Evolutionary conservation across 2,329 filamentous ascomycete genomes (phyloP).

Genomic region (Aspergillus caelatus): DNA sequence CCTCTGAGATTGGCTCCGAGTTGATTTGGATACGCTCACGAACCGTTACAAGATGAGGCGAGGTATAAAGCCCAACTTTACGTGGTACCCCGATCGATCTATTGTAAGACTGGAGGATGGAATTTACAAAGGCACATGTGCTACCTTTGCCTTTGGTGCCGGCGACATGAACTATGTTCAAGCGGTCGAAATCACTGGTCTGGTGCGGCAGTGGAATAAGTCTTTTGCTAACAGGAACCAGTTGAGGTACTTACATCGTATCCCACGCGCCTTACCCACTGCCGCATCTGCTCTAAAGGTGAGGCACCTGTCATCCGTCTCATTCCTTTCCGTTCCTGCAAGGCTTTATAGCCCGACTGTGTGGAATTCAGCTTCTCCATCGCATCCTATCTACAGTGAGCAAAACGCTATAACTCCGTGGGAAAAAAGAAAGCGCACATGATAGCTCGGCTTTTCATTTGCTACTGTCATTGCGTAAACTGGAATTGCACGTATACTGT

Average conservation of each 20-base stretch:
- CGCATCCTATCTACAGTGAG: neutral
- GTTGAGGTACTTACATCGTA: neutral
- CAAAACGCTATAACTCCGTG: neutral
- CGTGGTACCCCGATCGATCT: constrained; percentile 30
- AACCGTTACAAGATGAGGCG: constrained; percentile 32
- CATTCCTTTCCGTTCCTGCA: neutral
- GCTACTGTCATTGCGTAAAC: neutral
- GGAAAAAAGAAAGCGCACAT: neutral
- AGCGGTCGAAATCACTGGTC: constrained; percentile 54
- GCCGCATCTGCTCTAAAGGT: neutral
- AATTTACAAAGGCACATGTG: constrained; percentile 63
- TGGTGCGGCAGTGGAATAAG: constrained; percentile 6
- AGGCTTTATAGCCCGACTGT: neutral
- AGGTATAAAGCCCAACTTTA: constrained; percentile 30
- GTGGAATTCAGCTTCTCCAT: neutral
- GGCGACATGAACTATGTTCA: constrained; percentile 71
- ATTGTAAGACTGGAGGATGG: constrained; percentile 55
- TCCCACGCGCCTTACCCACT: neutral
- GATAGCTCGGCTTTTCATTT: neutral
- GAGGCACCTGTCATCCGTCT: neutral
- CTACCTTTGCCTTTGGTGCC: constrained; percentile 79
- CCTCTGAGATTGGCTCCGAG: constrained; percentile 29
- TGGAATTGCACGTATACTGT: neutral
- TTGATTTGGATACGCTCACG: constrained; percentile 45
- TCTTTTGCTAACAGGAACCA: neutral